A percentile compares a stretch with the other conserved stretches of the same genome.
Conservation (phyloP, 768 basidiomycete genomes). For the Trametes cubensis region DNA sequence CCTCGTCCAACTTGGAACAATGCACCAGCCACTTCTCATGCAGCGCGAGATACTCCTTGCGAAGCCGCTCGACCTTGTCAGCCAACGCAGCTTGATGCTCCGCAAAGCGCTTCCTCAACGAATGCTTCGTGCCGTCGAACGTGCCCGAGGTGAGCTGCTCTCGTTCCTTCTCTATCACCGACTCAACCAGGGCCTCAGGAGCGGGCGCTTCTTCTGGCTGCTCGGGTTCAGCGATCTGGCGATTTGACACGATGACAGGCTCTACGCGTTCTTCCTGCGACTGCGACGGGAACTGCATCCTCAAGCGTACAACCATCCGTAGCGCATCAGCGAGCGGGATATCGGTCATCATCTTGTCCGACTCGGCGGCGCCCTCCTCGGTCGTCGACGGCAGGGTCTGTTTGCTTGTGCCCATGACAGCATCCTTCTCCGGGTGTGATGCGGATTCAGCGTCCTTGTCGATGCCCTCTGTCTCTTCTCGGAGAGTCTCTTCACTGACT, state of each 20-base stretch:
- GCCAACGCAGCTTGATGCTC: slow-evolving; percentile 51
- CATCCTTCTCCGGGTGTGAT: slow-evolving; percentile 3
- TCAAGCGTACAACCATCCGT: slow-evolving; percentile 62
- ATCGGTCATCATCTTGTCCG: slow-evolving; percentile 13
- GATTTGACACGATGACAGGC: slow-evolving; percentile 66
- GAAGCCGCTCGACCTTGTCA: slow-evolving; percentile 59
- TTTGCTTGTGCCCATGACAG: not conserved
- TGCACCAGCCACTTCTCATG: slow-evolving; percentile 76
- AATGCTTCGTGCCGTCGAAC: slow-evolving; percentile 47
- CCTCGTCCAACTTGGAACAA: slow-evolving; percentile 68
- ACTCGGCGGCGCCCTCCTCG: not conserved
- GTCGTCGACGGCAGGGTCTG: not conserved
- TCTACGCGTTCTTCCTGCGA: slow-evolving; percentile 61
- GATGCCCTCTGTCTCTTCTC: slow-evolving; percentile 16
- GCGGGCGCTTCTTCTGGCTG: slow-evolving; percentile 24
- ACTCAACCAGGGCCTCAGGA: slow-evolving; percentile 49
- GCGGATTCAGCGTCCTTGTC: slow-evolving; percentile 13
- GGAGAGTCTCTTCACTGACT: slow-evolving; percentile 20
- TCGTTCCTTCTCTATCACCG: slow-evolving; percentile 45
- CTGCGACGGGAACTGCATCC: slow-evolving; percentile 58
- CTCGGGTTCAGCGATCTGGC: slow-evolving; percentile 43
- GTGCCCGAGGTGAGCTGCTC: slow-evolving; percentile 39
- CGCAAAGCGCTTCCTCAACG: slow-evolving; percentile 57
- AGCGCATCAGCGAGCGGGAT: slow-evolving; percentile 60
- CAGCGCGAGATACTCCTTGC: slow-evolving; percentile 65